Percentiles rank a stretch among this genome's conserved stretches.
phyloP scores from a whole-genome alignment of 1,139 yeast genomes.

The Torulaspora globosa region DNA sequence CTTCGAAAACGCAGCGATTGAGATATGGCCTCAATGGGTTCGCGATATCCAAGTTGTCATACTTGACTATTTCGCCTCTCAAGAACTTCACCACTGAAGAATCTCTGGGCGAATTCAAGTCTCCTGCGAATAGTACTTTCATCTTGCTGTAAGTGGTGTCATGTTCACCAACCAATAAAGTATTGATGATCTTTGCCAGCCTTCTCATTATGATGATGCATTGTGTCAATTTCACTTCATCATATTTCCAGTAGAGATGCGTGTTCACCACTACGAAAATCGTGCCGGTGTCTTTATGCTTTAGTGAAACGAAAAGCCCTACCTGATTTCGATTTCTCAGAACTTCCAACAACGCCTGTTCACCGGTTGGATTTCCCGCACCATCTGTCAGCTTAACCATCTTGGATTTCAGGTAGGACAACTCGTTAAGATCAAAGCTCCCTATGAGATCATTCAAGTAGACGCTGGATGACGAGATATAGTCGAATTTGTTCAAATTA shows the following conservation, averaged over 20 bases:
- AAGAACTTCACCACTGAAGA: conserved; percentile 49
- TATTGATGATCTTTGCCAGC: conserved; percentile 30
- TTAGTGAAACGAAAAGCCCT: conserved; percentile 46
- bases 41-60: conserved; percentile 35
- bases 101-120: conserved; percentile 49
- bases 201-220: conserved; percentile 45
- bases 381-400: conserved; percentile 36
- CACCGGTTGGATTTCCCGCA: conserved; percentile 27
- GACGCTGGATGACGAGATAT: conserved; percentile 43
- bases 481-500: conserved; percentile 45
- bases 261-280: conserved; percentile 50
- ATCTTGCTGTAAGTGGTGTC: conserved; percentile 31
- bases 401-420: conserved; percentile 38
- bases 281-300: conserved; percentile 42
- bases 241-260: conserved; percentile 58
- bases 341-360: conserved; percentile 33
- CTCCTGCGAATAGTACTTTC: conserved; percentile 45
- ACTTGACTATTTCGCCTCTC: conserved; percentile 37
- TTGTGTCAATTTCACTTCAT: conserved; percentile 54
- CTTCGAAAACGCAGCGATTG: conserved; percentile 39
- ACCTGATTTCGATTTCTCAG: conserved; percentile 51
- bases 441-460: conserved; percentile 44
- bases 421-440: conserved; percentile 38
- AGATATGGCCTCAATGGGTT: conserved; percentile 37
- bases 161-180: conserved; percentile 30